Conservation (phyloP, 805 yeast genomes). For the Limtongozyma cylindracea region DNA sequence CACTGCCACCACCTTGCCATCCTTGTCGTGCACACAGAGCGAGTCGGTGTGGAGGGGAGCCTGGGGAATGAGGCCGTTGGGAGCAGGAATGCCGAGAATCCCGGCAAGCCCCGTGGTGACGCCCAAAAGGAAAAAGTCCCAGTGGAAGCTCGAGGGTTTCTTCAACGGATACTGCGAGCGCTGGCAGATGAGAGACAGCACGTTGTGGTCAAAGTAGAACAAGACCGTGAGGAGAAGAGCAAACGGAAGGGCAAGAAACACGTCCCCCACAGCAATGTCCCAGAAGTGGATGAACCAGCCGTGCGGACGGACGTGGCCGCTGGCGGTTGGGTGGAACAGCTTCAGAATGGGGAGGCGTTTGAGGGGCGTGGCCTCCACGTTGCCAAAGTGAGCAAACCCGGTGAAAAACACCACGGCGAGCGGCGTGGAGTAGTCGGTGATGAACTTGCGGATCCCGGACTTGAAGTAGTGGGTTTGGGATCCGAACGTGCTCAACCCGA, state of each 20-base stretch:
- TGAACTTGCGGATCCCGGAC: constrained; percentile 32
- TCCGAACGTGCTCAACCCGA: constrained; percentile 33
- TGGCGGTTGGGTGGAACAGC: constrained; percentile 49
- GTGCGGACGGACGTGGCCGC: constrained; percentile 12
- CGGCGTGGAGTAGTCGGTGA: constrained; percentile 77
- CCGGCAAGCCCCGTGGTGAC: constrained; percentile 76
- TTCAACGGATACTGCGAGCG: constrained; percentile 52
- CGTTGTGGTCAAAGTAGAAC: constrained; percentile 90
- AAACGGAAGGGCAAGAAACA: constrained; percentile 82
- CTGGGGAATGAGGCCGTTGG: constrained; percentile 91
- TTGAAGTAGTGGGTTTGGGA: constrained; percentile 32
- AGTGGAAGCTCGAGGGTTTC: constrained; percentile 82
- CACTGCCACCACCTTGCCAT: constrained; percentile 20
- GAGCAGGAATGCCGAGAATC: constrained; percentile 77
- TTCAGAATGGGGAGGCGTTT: constrained; percentile 41
- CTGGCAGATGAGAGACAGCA: constrained; percentile 84
- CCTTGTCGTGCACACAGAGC: constrained; percentile 26
- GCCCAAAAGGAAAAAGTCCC: constrained; percentile 73
- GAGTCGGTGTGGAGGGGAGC: constrained; percentile 86
- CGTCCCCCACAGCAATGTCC: constrained; percentile 46
- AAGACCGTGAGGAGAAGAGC: constrained; percentile 64
- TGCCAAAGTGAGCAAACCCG: constrained; percentile 84
- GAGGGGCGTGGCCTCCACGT: constrained; percentile 31
- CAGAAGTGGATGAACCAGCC: constrained; percentile 70
- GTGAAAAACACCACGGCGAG: constrained; percentile 69